Conservation (phyloP, 169 alveolate species). For the Perkinsus marinus region DNA sequence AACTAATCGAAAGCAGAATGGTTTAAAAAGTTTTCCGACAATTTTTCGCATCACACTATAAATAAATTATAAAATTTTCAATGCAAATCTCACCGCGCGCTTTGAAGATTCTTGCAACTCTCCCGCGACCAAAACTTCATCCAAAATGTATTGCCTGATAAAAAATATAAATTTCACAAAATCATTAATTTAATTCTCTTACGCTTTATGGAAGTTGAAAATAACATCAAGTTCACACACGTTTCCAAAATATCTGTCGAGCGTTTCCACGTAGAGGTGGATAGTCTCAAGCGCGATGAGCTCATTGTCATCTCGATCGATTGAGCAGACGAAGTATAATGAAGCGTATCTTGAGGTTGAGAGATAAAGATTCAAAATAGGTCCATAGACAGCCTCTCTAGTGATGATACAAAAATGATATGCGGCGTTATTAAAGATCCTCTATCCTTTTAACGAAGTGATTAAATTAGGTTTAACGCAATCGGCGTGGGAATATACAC, state of each 20-base stretch:
- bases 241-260: conserved; percentile 94
- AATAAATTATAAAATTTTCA: no score
- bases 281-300: conserved; percentile 83
- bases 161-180: not conserved
- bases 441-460: no score
- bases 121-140: conserved; percentile 78
- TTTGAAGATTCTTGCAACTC: conserved; percentile 67
- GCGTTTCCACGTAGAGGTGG: conserved; percentile 92
- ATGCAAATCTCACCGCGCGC: conserved; percentile 6
- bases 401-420: no score
- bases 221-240: conserved; percentile 98
- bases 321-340: conserved; percentile 85
- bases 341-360: conserved; percentile 79
- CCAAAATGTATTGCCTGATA: conserved; percentile 48
- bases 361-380: not conserved
- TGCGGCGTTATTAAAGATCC: no score
- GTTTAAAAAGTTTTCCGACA: no score
- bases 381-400: no score
- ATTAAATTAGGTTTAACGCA: no score
- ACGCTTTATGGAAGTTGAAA: conserved; percentile 87
- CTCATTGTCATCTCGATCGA: conserved; percentile 91
- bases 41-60: no score
- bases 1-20: no score
- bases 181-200: not conserved
- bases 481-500: no score